Conservation (phyloP, 495 filamentous ascomycete species). For the Durotheca rogersii region DNA sequence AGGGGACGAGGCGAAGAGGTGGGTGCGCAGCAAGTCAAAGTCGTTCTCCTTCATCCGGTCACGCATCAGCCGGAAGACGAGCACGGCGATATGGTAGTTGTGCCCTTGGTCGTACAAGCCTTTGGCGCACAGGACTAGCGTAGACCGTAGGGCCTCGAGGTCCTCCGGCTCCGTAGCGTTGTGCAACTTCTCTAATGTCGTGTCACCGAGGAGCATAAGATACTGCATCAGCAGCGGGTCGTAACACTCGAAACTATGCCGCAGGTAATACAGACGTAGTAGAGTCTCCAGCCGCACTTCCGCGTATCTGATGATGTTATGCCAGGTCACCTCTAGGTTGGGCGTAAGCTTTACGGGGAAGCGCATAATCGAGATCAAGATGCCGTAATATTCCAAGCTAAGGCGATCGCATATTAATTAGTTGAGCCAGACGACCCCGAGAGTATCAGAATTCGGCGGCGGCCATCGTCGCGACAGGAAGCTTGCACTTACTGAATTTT, state of each 20-base stretch:
- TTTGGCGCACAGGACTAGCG: slow-evolving; percentile 39
- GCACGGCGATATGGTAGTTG: slow-evolving; percentile 33
- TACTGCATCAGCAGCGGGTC: slow-evolving; percentile 40
- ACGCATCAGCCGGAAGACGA: slow-evolving; percentile 21
- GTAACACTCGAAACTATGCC: slow-evolving; percentile 41
- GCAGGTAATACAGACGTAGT: slow-evolving; percentile 44
- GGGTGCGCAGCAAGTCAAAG: slow-evolving; percentile 24
- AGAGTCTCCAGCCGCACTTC: slow-evolving; percentile 37
- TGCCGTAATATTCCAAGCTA: slow-evolving; percentile 30
- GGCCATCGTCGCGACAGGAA: background rate
- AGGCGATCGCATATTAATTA: no score
- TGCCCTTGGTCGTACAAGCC: slow-evolving; percentile 40
- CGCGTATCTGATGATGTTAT: slow-evolving; percentile 32
- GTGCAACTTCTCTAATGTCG: slow-evolving; percentile 31
- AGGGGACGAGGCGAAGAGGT: slow-evolving; percentile 15
- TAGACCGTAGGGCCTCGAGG: slow-evolving; percentile 35
- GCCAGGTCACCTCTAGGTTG: slow-evolving; percentile 9
- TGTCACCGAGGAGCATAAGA: slow-evolving; percentile 34
- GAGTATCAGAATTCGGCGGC: no score
- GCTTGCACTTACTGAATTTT: slow-evolving; percentile 32
- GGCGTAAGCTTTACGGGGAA: slow-evolving; percentile 6
- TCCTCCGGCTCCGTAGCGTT: background rate
- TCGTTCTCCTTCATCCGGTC: slow-evolving; percentile 27
- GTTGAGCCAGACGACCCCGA: no score
- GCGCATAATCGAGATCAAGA: slow-evolving; percentile 19